Percentiles rank a stretch among this genome's conserved stretches.
phyloP scores from a whole-genome alignment of 1,139 yeast species.

The Nakaseomyces nivariensis region DNA sequence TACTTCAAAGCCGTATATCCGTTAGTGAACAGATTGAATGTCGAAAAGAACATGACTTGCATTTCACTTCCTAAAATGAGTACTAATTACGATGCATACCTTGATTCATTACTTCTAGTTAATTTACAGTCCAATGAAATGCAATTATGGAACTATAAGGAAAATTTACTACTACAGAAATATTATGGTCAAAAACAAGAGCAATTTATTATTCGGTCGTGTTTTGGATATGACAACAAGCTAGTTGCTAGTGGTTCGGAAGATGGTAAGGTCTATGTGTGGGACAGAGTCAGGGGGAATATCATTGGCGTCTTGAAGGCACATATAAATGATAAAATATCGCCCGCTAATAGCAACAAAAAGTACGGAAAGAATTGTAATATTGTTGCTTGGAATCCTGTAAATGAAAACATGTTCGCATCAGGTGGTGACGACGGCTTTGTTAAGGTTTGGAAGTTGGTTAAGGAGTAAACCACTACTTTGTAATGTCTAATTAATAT shows the following conservation, averaged over 20 bases:
- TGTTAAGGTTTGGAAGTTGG: slow-evolving; percentile 56
- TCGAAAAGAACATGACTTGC: slow-evolving; percentile 41
- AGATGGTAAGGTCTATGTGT: slow-evolving; percentile 67
- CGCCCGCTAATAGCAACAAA: slow-evolving; percentile 7
- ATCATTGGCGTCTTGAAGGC: slow-evolving; percentile 54
- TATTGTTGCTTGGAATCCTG: slow-evolving; percentile 62
- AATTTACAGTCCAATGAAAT: slow-evolving; percentile 70
- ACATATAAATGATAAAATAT: slow-evolving; percentile 33
- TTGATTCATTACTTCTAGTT: slow-evolving; percentile 38
- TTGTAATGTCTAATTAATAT: no score
- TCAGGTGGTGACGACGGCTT: slow-evolving; percentile 77
- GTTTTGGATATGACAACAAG: slow-evolving; percentile 67
- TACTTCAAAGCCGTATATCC: slow-evolving; percentile 6
- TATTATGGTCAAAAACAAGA: slow-evolving; percentile 66
- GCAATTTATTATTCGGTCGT: slow-evolving; percentile 61
- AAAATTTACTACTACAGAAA: slow-evolving; percentile 44
- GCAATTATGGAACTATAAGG: slow-evolving; percentile 63
- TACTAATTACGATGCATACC: slow-evolving; percentile 3
- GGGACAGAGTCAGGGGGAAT: slow-evolving; percentile 72
- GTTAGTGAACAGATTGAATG: slow-evolving; percentile 16
- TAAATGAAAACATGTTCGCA: slow-evolving; percentile 49
- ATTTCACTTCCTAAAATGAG: slow-evolving; percentile 32
- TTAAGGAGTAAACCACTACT: slow-evolving; percentile 15
- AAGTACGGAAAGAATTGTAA: slow-evolving; percentile 26
- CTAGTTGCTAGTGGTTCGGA: slow-evolving; percentile 74